Evolutionary conservation across 208 protist species (phyloP), one percentile per base, ranked within the genome.

Genomic region (Crithidia expoeki): DNA sequence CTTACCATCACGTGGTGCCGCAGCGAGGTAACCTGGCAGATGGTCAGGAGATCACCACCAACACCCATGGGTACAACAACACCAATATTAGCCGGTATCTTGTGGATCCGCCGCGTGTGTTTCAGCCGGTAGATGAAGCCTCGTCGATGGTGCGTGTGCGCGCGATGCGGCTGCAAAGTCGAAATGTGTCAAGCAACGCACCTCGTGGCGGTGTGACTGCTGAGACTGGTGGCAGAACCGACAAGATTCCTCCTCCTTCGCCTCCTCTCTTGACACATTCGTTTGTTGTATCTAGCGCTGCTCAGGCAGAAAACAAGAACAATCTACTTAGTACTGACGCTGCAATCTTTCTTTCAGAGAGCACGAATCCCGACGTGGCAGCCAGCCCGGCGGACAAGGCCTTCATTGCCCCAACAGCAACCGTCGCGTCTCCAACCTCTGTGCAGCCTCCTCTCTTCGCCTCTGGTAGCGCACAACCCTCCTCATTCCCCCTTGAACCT

Each of bases 81-180:
- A 4, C 49, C 17, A 55, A 23, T 16, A 12, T 44, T 33, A 62
- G 63, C 47, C 30, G 34, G 12, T 79, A 81, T 52, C 32, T 79
- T 47, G 47, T 59, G 33, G 27, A 53, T 23, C 61, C 80, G 19
- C 66, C 80, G 32, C 38, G 46, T 17, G 73, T 88, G 38, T 74
- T 77, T 53, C 80, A 72, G 52, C 83, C 83, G 12, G 71, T 62
- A 0, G 79, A 70, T 33, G 83, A 85, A 49, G 78, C 79, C 21
- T 50, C 64, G 34, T 52, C 72, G 4, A 80, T 92, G 66, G 49
- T 92, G 52, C 74, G 66, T 19, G 75, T 92, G 27, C 63, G 80
- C 28, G 67, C 77, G 4, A 32, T 86, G 56, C 36, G 23, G 16
- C 51, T 68, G 42, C 74, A 68, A 40, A 57, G 21, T 23, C 33